Conservation (phyloP, 192 early-diverging fungal genomes). For the Allomyces macrogynus region DNA sequence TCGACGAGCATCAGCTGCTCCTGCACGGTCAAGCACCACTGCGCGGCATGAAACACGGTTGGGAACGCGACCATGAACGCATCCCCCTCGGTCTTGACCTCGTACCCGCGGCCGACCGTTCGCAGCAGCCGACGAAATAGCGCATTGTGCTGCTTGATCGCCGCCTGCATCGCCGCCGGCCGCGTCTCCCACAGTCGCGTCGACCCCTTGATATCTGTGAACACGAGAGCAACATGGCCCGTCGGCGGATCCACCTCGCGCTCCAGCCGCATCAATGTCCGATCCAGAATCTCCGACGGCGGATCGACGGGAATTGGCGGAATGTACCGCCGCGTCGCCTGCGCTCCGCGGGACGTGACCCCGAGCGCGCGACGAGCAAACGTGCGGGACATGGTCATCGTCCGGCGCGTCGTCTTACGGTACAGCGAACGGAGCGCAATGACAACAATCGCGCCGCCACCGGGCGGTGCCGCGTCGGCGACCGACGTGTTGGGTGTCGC, state of each 20-base stretch:
- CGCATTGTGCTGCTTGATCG: constrained; percentile 66
- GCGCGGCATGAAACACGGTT: constrained; percentile 50
- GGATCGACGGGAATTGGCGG: constrained; percentile 14
- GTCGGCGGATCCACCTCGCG: constrained; percentile 65
- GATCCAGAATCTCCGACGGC: too few relatives aligned
- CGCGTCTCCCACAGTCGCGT: constrained; percentile 80
- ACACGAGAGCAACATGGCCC: constrained; percentile 66
- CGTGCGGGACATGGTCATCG: constrained; percentile 1
- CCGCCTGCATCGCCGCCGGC: constrained; percentile 58
- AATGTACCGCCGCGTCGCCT: constrained; percentile 17
- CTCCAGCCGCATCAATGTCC: constrained; percentile 35
- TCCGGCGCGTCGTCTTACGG: constrained; percentile 5
- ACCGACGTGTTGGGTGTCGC: constrained; percentile 29
- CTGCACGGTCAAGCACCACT: constrained; percentile 79
- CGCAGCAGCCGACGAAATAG: constrained; percentile 65
- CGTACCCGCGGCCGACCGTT: constrained; percentile 59
- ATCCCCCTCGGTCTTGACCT: constrained; percentile 90
- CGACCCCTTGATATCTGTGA: constrained; percentile 88
- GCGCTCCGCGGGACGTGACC: constrained; percentile 8
- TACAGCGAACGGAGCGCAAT: constrained; percentile 58
- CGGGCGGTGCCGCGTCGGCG: constrained; percentile 22
- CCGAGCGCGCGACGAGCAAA: neutral
- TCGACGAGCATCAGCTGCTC: constrained; percentile 54
- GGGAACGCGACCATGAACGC: constrained; percentile 86
- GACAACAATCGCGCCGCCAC: constrained; percentile 65